These are phyloP conservation scores for Cerrena zonata DNA, from an alignment of 1,284 basidiomycete genomes.

Conservation along the genomic window DNA sequence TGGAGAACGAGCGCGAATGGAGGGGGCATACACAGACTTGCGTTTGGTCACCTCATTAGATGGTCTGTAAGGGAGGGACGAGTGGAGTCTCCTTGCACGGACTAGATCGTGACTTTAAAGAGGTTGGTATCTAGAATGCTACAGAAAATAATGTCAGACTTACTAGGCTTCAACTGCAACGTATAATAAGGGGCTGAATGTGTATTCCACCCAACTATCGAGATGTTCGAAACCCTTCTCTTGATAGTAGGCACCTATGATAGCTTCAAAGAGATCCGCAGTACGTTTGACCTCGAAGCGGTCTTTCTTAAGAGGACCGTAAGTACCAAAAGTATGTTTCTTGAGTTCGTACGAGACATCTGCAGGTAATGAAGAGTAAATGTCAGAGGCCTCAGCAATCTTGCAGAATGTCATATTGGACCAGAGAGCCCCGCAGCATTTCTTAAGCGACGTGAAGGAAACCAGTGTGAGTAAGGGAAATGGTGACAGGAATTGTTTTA, in stretches of 20 bases:
- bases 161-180: constrained; percentile 5
- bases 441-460: constrained; percentile 16
- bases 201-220: constrained; percentile 13
- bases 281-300: constrained; percentile 16
- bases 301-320: constrained; percentile 10
- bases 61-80: too few species aligned
- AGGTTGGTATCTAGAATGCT: too few species aligned
- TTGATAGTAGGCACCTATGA: constrained; percentile 20
- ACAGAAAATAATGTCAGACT: too few species aligned
- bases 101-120: too few species aligned
- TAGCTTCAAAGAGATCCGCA: constrained; percentile 30
- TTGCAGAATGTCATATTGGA: constrained; percentile 27
- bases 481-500: too few species aligned
- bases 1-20: too few species aligned
- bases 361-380: constrained; percentile 23
- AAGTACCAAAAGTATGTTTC: constrained; percentile 22
- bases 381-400: constrained; percentile 29
- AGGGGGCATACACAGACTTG: too few species aligned
- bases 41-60: too few species aligned
- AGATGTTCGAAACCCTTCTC: constrained; percentile 16
- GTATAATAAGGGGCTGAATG: constrained; percentile 14
- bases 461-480: too few species aligned
- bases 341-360: constrained; percentile 20
- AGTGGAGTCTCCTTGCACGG: too few species aligned
- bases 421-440: constrained; percentile 20